Evolutionary conservation across 192 early-diverging fungal genomes (phyloP).

Genomic region (Backusella luteola): DNA sequence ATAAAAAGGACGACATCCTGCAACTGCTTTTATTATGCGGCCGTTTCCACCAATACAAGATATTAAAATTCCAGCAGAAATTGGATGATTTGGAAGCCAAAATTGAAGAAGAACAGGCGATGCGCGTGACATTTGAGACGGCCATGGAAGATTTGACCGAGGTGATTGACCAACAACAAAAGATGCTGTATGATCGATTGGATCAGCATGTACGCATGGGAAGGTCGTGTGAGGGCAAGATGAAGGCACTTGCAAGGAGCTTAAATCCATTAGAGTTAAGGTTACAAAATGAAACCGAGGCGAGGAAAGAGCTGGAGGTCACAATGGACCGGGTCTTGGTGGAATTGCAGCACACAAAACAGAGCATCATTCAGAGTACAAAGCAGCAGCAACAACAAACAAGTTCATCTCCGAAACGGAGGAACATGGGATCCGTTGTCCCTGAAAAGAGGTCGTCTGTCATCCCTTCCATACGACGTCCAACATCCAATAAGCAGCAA

Average conservation of each 20-base stretch:
- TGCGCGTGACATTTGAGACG: slow-evolving; percentile 18
- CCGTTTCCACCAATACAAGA: background rate
- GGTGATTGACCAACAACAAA: slow-evolving; percentile 22
- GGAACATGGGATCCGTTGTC: background rate
- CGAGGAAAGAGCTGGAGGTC: background rate
- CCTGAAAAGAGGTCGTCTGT: background rate
- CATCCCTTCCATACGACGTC: background rate
- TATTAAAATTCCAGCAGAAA: background rate
- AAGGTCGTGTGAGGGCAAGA: background rate
- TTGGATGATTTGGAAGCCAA: background rate
- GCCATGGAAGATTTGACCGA: slow-evolving; percentile 19
- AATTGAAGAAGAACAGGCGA: slow-evolving; percentile 10
- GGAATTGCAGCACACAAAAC: background rate
- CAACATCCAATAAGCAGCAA: background rate
- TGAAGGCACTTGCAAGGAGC: background rate
- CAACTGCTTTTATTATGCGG: background rate
- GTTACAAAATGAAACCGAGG: background rate
- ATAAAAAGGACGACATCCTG: background rate
- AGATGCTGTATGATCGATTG: slow-evolving; percentile 18
- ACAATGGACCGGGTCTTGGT: background rate
- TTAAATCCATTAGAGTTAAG: background rate
- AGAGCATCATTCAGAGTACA: background rate
- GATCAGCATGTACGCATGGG: background rate
- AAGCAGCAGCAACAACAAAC: background rate
- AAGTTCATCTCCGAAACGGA: background rate